A percentile compares a stretch with the other conserved stretches of the same genome.
Conservation (phyloP, 2,329 filamentous ascomycete genomes). For the Fusarium concolor region DNA sequence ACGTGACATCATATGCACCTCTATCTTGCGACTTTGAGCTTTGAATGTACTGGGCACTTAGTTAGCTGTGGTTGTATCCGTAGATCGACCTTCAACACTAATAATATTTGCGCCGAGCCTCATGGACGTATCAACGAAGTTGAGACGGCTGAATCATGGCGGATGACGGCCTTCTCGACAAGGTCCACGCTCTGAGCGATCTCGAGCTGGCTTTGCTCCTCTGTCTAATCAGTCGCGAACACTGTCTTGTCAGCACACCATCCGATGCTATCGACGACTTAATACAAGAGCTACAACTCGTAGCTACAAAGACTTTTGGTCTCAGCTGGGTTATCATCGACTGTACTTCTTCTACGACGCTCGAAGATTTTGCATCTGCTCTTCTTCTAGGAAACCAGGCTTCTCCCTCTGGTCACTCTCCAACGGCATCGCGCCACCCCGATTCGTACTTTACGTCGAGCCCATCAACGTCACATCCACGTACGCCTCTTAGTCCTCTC, state of each 20-base stretch:
- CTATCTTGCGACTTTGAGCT: slow-evolving; percentile 41
- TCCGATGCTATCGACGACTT: slow-evolving; percentile 72
- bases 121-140: slow-evolving; percentile 44
- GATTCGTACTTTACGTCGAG: slow-evolving; percentile 50
- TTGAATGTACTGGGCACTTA: not conserved
- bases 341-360: slow-evolving; percentile 77
- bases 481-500: slow-evolving; percentile 47
- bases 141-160: slow-evolving; percentile 62
- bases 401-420: slow-evolving; percentile 42
- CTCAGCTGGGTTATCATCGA: slow-evolving; percentile 76
- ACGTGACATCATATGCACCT: slow-evolving; percentile 48
- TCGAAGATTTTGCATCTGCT: slow-evolving; percentile 82
- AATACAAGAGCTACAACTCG: slow-evolving; percentile 78
- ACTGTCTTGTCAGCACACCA: slow-evolving; percentile 87
- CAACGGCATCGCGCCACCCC: slow-evolving; percentile 44
- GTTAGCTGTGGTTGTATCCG: slow-evolving; percentile 14
- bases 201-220: slow-evolving; percentile 88
- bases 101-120: slow-evolving; percentile 22
- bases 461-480: slow-evolving; percentile 39
- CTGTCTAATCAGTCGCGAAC: slow-evolving; percentile 82
- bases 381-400: slow-evolving; percentile 64
- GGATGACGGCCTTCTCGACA: slow-evolving; percentile 70
- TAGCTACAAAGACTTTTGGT: slow-evolving; percentile 77
- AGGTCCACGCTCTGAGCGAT: slow-evolving; percentile 84
- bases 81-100: slow-evolving; percentile 10